Evolutionary conservation across 2,329 filamentous ascomycete species (phyloP).

Genomic region (Ceratocystis albifundus): DNA sequence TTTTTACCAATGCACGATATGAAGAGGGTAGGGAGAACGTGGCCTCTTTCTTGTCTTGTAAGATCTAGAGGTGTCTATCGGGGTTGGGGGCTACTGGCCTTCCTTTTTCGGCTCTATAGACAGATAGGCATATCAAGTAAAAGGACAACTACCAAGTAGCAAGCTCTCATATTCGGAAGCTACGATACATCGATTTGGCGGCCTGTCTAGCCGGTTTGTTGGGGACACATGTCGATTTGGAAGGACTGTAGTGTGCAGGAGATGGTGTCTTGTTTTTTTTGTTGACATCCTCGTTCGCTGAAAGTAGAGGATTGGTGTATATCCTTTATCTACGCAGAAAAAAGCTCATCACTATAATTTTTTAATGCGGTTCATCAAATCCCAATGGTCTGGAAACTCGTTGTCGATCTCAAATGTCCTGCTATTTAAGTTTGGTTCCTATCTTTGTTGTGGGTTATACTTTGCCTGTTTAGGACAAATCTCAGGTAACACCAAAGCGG

Average conservation of each 20-base stretch:
- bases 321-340: background rate
- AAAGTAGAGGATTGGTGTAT: background rate
- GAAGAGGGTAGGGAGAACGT: background rate
- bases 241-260: too few relatives aligned
- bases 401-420: conserved; percentile 6
- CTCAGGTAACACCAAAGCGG: conserved; percentile 1
- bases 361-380: background rate
- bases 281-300: background rate
- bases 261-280: too few relatives aligned
- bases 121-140: background rate
- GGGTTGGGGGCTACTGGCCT: background rate
- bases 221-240: background rate
- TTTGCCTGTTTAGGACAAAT: conserved; percentile 1
- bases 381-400: background rate
- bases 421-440: conserved; percentile 1
- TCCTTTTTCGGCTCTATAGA: background rate
- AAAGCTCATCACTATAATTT: background rate
- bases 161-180: too few relatives aligned
- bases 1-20: background rate
- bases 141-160: background rate
- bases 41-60: background rate
- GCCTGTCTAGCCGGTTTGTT: background rate
- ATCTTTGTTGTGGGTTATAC: background rate
- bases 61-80: background rate
- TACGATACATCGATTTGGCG: background rate